phyloP scores from a whole-genome alignment of 2,329 filamentous ascomycete species.

The Aphanocladium album region DNA sequence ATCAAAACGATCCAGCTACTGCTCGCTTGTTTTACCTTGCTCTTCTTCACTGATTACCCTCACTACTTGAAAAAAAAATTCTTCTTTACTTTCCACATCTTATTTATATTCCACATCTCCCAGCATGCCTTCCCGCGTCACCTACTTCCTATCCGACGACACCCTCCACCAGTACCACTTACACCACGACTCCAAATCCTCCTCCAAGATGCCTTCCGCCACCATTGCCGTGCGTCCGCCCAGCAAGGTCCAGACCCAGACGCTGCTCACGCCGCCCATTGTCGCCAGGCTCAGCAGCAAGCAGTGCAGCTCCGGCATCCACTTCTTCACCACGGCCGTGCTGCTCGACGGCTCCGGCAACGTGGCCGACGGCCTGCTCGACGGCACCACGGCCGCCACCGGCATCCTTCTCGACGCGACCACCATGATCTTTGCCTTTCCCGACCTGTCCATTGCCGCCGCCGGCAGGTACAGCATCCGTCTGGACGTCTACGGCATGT shows the following conservation, averaged over 20 bases:
- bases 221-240: conserved; percentile 24
- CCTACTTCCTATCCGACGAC: neutral
- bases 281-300: conserved; percentile 17
- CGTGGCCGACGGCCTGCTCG: conserved; percentile 19
- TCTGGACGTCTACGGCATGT: conserved; percentile 25
- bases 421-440: conserved; percentile 22
- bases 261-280: conserved; percentile 21
- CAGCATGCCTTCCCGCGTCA: conserved; percentile 6
- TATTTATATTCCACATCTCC: neutral
- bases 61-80: no score
- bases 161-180: neutral
- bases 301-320: conserved; percentile 3
- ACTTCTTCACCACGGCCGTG: conserved; percentile 25
- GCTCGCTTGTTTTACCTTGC: no score
- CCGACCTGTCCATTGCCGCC: conserved; percentile 19
- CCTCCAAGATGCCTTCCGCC: conserved; percentile 13
- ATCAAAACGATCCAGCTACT: neutral
- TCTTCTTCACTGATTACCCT: no score
- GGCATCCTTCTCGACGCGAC: conserved; percentile 16
- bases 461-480: conserved; percentile 23
- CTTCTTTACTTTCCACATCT: neutral
- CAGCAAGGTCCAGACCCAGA: conserved; percentile 13
- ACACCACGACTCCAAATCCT: neutral
- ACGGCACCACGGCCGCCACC: conserved; percentile 17
- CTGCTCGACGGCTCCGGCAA: conserved; percentile 18